Base-by-base conservation (phyloP, 2,329 filamentous ascomycete species). In the Trichophyton mentagrophytes region DNA sequence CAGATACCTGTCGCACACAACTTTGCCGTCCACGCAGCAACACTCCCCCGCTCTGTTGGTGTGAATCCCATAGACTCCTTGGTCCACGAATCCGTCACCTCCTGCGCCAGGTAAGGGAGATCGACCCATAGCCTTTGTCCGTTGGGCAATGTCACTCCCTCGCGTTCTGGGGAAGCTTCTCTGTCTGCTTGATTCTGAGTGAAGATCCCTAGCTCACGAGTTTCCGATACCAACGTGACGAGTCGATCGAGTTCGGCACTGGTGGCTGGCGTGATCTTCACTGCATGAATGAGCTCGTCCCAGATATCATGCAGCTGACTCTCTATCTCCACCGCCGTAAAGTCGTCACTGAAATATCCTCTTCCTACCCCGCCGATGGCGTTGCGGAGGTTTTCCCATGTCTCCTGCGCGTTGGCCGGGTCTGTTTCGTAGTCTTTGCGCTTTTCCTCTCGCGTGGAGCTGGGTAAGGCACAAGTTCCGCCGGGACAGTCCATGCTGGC, bases 231-330 rank as follows among this genome's bases (percentile, higher is more conserved):
- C 27, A 57, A 30, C 6, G 22, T 22, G 20, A 57, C 53, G 40
- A 57, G 46, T 13, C 53, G 30, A 13, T 57, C 53, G 8, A 20
- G 53, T 38, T 57, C 53, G 4, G 53, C 27, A 25, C 53, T 57
- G 53, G 53, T 38, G 30, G 53, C 53, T 17, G 53, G 53, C n/a
- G 27, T 57, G 38, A 40, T 57, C 53, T 57, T 57, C n/a, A 13
- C 53, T 20, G 53, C 38, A 11, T 57, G 53, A 15, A 57, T 38
- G 38, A 57, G 53, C 20, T 57, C 53, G 15, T 57, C 53, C 53
- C 53, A 57, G 22, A 42, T 13, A 38, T 57, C 53, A 13, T 57
- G 53, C 22, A 57, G 53, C 30, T 36, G 38, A 7, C n/a, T 30
- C 20, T 57, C 27, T 20, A 57, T 36, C 20, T 38, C 53, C 11